Evolutionary conservation across 2,329 filamentous ascomycete species (phyloP).

Genomic region (Didymella lethalis): DNA sequence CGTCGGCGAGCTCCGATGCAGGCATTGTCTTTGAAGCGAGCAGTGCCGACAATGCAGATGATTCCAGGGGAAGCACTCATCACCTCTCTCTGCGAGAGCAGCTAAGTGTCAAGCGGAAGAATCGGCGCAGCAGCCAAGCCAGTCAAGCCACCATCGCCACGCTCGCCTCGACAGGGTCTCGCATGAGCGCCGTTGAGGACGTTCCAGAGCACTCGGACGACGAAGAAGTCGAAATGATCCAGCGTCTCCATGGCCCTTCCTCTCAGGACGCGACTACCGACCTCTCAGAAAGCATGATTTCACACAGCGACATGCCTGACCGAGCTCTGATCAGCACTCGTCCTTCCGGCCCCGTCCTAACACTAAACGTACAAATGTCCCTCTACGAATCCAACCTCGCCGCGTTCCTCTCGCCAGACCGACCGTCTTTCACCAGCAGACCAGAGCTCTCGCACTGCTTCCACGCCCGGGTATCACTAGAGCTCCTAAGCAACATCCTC

Average conservation of each 20-base stretch:
- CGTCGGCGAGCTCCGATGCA: constrained; percentile 26
- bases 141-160: constrained; percentile 52
- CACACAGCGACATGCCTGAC: constrained; percentile 47
- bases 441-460: constrained; percentile 64
- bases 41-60: constrained; percentile 25
- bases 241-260: constrained; percentile 39
- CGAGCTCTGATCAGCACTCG: constrained; percentile 33
- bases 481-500: constrained; percentile 66
- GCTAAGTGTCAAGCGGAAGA: constrained; percentile 45
- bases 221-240: constrained; percentile 60
- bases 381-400: constrained; percentile 69
- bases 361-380: constrained; percentile 73
- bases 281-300: constrained; percentile 43
- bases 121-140: constrained; percentile 43
- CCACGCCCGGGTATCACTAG: constrained; percentile 64
- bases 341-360: constrained; percentile 49
- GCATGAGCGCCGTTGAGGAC: constrained; percentile 50
- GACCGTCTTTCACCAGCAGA: constrained; percentile 18
- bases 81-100: constrained; percentile 26
- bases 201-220: constrained; percentile 52
- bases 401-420: constrained; percentile 59
- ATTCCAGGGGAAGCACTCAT: neutral
- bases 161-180: constrained; percentile 52
- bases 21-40: constrained; percentile 46
- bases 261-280: constrained; percentile 32